Base-by-base conservation (phyloP, 768 basidiomycete species). In the Suillus variegatus region DNA sequence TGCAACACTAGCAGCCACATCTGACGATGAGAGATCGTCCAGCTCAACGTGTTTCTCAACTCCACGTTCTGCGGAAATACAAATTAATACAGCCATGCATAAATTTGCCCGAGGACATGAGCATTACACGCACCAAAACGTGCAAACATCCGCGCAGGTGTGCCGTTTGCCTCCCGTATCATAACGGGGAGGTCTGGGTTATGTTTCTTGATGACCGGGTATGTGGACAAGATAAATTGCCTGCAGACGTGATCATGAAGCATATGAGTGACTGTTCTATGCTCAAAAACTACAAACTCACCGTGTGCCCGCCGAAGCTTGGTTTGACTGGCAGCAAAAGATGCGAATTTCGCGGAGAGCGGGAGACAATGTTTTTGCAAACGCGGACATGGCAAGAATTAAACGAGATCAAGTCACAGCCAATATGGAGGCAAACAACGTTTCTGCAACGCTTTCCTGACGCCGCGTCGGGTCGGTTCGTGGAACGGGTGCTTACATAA, bases 101-200 rank as follows among this genome's bases (percentile, higher is more conserved):
- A 63, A 43, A 61, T 56, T 65, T 51, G 64, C 38, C 40, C 16
- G 49, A 63, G 43, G 61, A 66, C 60, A 55, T 43, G 51, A 66
- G 69, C 47, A 56, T 62, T 65, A 55, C 77, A 75, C 91, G 76
- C 79, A 95, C 93, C 93, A 74, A 92, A 95, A 72, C 93, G 83
- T 62, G 91, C 93, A 84, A 94, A 95, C 56, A 86, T 86, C 73
- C 93, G 84, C 67, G 92, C 92, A 44, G 91, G 92, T 9, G 91
- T 93, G 44, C 88, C 91, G 62, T 79, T 81, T 18, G 92, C 93
- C 78, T 93, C 91, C 70, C 93, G 84, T 71, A 94, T 91, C 70
- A 94, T 76, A 44, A 93, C 84, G 20, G 92, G 93, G n/a, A 95
- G 79, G 78, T 95, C 89, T 46, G 93, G 93, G 74, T 95, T 95